Conservation (phyloP, 768 basidiomycete species). For the Kwoniella botswanensis region DNA sequence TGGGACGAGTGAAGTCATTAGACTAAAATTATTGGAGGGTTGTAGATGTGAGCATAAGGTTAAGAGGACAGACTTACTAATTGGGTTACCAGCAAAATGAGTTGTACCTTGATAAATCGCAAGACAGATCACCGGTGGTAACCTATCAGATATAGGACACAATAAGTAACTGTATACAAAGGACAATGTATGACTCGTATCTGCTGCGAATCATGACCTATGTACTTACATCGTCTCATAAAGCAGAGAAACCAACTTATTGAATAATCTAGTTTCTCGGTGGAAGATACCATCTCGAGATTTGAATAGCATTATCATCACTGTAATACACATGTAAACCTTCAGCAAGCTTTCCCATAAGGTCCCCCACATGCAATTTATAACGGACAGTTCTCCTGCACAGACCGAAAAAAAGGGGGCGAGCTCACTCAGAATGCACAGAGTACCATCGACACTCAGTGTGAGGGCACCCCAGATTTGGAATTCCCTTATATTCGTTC, state of each 20-base stretch:
- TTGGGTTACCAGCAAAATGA: background rate
- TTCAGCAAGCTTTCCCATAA: background rate
- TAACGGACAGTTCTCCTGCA: background rate
- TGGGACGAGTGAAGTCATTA: too few relatives aligned
- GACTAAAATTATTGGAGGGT: too few relatives aligned
- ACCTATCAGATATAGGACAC: background rate
- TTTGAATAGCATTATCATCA: conserved; percentile 14
- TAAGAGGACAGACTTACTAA: background rate
- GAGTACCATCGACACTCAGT: conserved; percentile 10
- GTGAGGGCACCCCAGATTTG: conserved; percentile 11
- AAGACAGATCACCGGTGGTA: conserved; percentile 13
- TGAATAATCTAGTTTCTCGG: conserved; percentile 8
- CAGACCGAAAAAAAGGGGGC: background rate
- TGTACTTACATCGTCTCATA: conserved; percentile 19
- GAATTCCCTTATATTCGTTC: background rate
- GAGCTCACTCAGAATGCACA: conserved; percentile 11
- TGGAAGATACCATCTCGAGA: conserved; percentile 11
- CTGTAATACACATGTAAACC: conserved; percentile 1
- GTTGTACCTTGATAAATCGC: conserved; percentile 3
- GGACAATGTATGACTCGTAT: too few relatives aligned
- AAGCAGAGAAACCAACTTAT: conserved; percentile 4
- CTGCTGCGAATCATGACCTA: too few relatives aligned
- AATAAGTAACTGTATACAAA: background rate
- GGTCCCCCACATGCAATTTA: too few relatives aligned
- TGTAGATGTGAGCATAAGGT: background rate